Conservation (phyloP, 345 rosid genomes). For the Lumnitzera littorea region DNA sequence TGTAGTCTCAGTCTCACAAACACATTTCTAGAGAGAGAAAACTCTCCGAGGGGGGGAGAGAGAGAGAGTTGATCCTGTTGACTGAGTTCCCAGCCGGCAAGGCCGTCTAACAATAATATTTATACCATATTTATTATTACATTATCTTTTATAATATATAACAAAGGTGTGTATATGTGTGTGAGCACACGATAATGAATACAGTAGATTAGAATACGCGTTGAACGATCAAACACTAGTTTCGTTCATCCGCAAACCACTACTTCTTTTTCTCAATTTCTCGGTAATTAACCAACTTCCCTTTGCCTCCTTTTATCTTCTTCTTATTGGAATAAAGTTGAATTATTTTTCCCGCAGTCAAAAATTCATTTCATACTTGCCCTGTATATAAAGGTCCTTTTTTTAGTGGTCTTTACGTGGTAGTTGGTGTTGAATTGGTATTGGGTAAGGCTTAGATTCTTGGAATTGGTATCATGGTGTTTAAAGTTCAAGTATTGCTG, state of each 20-base stretch:
- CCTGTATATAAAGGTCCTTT: too few species aligned
- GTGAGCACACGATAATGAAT: too few species aligned
- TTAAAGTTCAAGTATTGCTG: too few species aligned
- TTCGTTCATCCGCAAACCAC: too few species aligned
- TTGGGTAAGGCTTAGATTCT: too few species aligned
- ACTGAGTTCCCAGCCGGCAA: constrained; percentile 8
- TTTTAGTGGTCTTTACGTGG: background rate
- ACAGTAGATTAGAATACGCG: constrained; percentile 23
- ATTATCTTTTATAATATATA: background rate
- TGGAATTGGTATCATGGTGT: too few species aligned
- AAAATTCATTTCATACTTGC: too few species aligned
- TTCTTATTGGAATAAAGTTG: too few species aligned
- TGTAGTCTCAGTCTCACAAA: constrained; percentile 1
- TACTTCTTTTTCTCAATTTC: too few species aligned
- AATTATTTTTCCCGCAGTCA: too few species aligned
- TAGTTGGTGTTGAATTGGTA: background rate
- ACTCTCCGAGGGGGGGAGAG: background rate
- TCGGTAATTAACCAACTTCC: too few species aligned
- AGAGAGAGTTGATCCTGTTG: background rate
- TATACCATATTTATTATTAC: background rate
- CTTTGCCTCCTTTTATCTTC: too few species aligned
- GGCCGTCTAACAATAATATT: constrained; percentile 6
- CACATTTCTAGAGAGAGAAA: background rate
- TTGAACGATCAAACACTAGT: constrained; percentile 22
- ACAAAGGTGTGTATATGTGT: background rate